phyloP scores from a whole-genome alignment of 2,329 filamentous ascomycete genomes.

The Colletotrichum tofieldiae region DNA sequence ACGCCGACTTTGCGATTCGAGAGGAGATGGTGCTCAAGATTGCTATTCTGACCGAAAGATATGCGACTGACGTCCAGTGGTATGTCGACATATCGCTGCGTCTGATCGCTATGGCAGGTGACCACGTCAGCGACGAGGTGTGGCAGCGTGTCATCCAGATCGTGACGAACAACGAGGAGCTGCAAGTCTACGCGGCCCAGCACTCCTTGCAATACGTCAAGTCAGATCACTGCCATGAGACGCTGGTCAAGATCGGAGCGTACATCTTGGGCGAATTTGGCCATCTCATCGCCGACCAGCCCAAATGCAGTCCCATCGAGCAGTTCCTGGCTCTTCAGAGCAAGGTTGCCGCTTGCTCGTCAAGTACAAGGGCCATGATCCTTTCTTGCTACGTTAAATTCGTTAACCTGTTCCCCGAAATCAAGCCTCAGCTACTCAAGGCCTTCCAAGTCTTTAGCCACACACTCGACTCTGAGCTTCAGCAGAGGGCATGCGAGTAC shows the following conservation, averaged over 20 bases:
- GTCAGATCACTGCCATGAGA: conserved; percentile 94
- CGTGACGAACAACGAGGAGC: conserved; percentile 98
- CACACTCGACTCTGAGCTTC: conserved; percentile 93
- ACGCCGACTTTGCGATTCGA: conserved; percentile 96
- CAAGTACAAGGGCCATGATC: conserved; percentile 92
- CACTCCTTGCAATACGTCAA: conserved; percentile 95
- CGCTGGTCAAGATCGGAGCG: conserved; percentile 95
- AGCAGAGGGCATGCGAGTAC: conserved; percentile 97
- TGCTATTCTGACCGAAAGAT: conserved; percentile 97
- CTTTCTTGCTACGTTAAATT: conserved; percentile 97
- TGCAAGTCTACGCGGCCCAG: conserved; percentile 96
- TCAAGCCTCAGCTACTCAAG: conserved; percentile 93
- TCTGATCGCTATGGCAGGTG: conserved; percentile 95
- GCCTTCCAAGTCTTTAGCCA: conserved; percentile 95
- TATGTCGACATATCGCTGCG: conserved; percentile 98
- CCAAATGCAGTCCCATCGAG: conserved; percentile 95
- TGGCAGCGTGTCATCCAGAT: conserved; percentile 99
- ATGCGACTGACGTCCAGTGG: conserved; percentile 98
- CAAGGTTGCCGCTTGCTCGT: conserved; percentile 91
- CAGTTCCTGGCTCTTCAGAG: conserved; percentile 93
- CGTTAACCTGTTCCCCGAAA: conserved; percentile 98
- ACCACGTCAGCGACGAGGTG: conserved; percentile 98
- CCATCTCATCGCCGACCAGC: conserved; percentile 93
- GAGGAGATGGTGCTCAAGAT: conserved; percentile 99
- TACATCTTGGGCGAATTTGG: conserved; percentile 98